These are phyloP conservation scores for Sphaerulina vaccinii DNA, from an alignment of 2,329 filamentous ascomycete species.

Conservation along the genomic window DNA sequence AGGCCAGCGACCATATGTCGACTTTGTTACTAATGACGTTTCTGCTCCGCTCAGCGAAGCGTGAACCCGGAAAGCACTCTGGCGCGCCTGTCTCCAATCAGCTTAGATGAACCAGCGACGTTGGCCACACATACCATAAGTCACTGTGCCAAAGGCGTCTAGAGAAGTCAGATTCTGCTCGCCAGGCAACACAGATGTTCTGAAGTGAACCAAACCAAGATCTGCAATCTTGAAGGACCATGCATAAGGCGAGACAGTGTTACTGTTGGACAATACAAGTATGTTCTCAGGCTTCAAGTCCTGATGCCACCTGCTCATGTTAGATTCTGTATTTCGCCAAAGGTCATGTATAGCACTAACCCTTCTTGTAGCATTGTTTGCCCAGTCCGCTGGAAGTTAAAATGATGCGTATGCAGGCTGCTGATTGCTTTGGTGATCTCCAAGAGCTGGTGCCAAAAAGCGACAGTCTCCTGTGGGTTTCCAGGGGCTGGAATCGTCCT, in stretches of 20 bases:
- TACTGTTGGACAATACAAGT: not conserved
- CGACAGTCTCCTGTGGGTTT: too few species aligned
- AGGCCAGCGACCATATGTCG: slow-evolving; percentile 2
- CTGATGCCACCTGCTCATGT: slow-evolving; percentile 36
- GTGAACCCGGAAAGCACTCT: not conserved
- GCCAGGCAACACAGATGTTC: not conserved
- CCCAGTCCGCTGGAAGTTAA: too few species aligned
- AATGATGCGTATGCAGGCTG: too few species aligned
- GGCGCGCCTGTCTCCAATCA: slow-evolving; percentile 5
- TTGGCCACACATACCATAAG: slow-evolving; percentile 13
- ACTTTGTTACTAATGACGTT: not conserved
- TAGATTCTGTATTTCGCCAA: too few species aligned
- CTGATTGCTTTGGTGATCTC: too few species aligned
- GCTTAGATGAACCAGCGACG: too few species aligned
- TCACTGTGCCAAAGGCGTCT: slow-evolving; percentile 1
- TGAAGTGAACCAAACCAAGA: slow-evolving; percentile 5
- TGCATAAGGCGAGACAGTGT: not conserved
- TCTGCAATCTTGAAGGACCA: slow-evolving; percentile 9
- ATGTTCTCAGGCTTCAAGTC: slow-evolving; percentile 39
- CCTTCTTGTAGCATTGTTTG: too few species aligned
- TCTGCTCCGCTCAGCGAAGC: not conserved
- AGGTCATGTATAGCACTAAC: too few species aligned
- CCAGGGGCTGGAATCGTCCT: too few species aligned
- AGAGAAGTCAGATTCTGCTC: not conserved
- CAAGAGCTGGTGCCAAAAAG: too few species aligned